Evolutionary conservation across 2,329 filamentous ascomycete species (phyloP).

Genomic region (Basipetospora sp.): DNA sequence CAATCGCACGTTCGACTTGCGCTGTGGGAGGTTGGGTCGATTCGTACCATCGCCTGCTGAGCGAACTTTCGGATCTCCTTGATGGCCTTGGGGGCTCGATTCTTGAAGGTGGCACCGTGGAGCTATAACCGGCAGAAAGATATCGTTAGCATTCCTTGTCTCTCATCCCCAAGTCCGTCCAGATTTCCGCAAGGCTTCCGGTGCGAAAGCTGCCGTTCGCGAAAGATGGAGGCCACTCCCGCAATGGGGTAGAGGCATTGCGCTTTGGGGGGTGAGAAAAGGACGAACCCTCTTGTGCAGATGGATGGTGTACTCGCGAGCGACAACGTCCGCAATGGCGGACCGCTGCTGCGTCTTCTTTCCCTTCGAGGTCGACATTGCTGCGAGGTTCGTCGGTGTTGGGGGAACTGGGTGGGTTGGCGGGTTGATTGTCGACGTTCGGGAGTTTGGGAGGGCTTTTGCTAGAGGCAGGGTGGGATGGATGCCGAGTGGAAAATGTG

Average conservation of each 20-base stretch:
- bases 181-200: no score
- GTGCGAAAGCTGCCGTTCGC: no score
- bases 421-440: slow-evolving; percentile 3
- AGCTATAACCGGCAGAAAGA: slow-evolving; percentile 42
- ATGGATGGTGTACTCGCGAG: slow-evolving; percentile 99
- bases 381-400: slow-evolving; percentile 10
- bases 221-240: no score
- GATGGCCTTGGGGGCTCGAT: slow-evolving; percentile 93
- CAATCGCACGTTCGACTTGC: background rate
- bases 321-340: slow-evolving; percentile 97
- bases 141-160: slow-evolving; percentile 17
- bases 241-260: no score
- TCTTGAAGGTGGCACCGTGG: slow-evolving; percentile 98
- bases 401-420: slow-evolving; percentile 6
- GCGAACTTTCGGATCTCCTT: slow-evolving; percentile 99
- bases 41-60: slow-evolving; percentile 81
- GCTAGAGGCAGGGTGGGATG: slow-evolving; percentile 7
- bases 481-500: slow-evolving; percentile 7
- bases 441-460: slow-evolving; percentile 2
- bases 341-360: slow-evolving; percentile 59
- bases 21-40: background rate
- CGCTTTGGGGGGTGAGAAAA: background rate
- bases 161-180: background rate
- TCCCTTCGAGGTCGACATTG: slow-evolving; percentile 27
- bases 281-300: slow-evolving; percentile 71